Evolutionary conservation across 371 early-diverging fungal genomes (phyloP).

Genomic region (Circinella umbellata): DNA sequence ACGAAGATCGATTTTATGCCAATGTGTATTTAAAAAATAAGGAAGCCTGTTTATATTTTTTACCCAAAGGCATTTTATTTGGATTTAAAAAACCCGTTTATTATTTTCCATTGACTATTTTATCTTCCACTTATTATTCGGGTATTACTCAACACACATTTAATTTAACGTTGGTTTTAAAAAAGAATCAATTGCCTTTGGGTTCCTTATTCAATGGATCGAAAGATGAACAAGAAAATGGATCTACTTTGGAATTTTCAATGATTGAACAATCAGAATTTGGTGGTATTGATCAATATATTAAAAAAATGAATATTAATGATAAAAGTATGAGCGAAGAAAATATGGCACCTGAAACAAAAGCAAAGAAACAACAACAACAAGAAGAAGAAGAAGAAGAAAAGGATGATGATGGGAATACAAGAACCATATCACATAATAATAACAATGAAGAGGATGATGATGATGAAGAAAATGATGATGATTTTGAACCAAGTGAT

Average conservation of each 20-base stretch:
- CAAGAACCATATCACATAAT: neutral
- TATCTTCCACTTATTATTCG: conserved; percentile 43
- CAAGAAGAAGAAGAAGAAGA: neutral
- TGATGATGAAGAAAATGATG: conserved; percentile 38
- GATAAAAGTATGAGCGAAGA: conserved; percentile 53
- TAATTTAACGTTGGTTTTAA: conserved; percentile 42
- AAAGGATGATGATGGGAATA: neutral
- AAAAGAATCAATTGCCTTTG: conserved; percentile 15
- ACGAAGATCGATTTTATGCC: conserved; percentile 31
- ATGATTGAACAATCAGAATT: conserved; percentile 65
- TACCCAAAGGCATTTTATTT: conserved; percentile 61
- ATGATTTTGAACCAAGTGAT: conserved; percentile 39
- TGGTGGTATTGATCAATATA: conserved; percentile 52
- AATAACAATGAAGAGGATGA: conserved; percentile 18
- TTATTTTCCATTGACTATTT: conserved; percentile 42
- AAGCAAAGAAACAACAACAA: neutral
- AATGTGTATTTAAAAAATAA: conserved; percentile 50
- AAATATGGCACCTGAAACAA: conserved; percentile 34
- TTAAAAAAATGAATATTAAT: conserved; percentile 38
- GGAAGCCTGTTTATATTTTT: conserved; percentile 57
- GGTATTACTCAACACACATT: conserved; percentile 62
- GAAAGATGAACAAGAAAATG: conserved; percentile 27
- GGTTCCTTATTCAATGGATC: conserved; percentile 18
- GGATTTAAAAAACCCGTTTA: conserved; percentile 68
- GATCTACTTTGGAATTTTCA: conserved; percentile 46